Evolutionary conservation across 768 basidiomycete species (phyloP), one percentile per base, ranked within the genome.

Genomic region (Psilocybe tampanensis): DNA sequence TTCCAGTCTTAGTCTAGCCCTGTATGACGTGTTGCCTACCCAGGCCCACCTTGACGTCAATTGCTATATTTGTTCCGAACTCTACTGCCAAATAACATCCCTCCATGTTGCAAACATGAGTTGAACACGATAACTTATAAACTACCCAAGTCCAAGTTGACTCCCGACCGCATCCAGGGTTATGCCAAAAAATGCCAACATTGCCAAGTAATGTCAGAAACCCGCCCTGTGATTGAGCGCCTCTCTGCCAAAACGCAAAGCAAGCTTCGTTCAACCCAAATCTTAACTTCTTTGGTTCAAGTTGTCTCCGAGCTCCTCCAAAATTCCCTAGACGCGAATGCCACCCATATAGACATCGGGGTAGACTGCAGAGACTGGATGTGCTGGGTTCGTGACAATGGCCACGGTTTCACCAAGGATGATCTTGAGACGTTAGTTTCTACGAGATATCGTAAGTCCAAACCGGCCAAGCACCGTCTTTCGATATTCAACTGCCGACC

Each of bases 371-470:
- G 81, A 43, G 85, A 88, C 43, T 95, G 94, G 92, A 77, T 80
- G 7, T 88, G 93, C 64, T 89, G 91, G 84, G 90, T 95, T 8
- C 80, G 81, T 64, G 96, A 98, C 73, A 82, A 97, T 67, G 96
- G 96, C 0, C 64, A 64, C 52, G 96, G 96, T 1, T 88, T 98
- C 48, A 73, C 73, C 34, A 83, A 80, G 66, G 80, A 81, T 6
- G 83, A 82, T 1, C 73, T 97, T 60, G 72, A 67, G 23, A 58
- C 74, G 15, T 74, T 95, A 8, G 86, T 80, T 5, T 71, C 69
- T 33, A 83, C 83, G 51, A 74, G 94, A 56, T 92, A 94, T 72
- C 79, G 90, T 92, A 68, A 62, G 90, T 74, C n/a, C 8, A 11
- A n/a, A 44, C 52, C 23, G 29, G 5, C 29, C 5, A 29, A 29